phyloP scores from a whole-genome alignment of 257 asterid species.

The Craterostigma plantagineum region DNA sequence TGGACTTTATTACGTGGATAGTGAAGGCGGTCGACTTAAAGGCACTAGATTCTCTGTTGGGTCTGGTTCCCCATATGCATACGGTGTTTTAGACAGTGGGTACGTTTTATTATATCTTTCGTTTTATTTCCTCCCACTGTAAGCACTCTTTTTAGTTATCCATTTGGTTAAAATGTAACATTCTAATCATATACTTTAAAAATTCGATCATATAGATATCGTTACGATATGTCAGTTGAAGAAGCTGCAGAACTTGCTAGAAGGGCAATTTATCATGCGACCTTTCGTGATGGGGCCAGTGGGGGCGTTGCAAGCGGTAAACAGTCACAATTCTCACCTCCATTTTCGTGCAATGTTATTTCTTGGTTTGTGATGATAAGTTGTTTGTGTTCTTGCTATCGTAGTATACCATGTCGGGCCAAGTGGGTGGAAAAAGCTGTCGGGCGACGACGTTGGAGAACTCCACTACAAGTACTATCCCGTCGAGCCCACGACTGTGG shows the following conservation, averaged over 20 bases:
- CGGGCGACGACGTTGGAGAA: constrained; percentile 88
- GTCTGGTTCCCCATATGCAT: constrained; percentile 96
- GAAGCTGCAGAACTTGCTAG: constrained; percentile 82
- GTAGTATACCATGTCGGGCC: constrained; percentile 80
- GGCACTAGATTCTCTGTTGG: constrained; percentile 94
- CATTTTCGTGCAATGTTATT: too few species aligned
- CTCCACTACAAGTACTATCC: constrained; percentile 67
- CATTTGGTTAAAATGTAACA: too few species aligned
- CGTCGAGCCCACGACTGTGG: constrained; percentile 44
- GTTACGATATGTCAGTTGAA: constrained; percentile 52
- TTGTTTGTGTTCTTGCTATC: constrained; percentile 7
- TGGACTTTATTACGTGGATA: constrained; percentile 82
- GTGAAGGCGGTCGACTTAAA: constrained; percentile 95
- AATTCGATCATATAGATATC: constrained; percentile 22
- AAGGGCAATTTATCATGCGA: constrained; percentile 77
- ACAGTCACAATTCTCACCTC: too few species aligned
- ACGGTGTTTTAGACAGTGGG: constrained; percentile 92
- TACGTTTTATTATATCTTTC: constrained; percentile 12
- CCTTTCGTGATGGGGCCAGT: constrained; percentile 86
- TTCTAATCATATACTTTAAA: too few species aligned
- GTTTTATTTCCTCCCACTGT: too few species aligned
- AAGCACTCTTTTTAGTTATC: neutral
- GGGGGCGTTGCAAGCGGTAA: constrained; percentile 86
- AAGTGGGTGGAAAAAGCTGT: constrained; percentile 68
- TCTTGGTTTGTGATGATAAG: neutral